Evolutionary conservation across 2,329 filamentous ascomycete genomes (phyloP).

Genomic region (Neospermospora avenae): DNA sequence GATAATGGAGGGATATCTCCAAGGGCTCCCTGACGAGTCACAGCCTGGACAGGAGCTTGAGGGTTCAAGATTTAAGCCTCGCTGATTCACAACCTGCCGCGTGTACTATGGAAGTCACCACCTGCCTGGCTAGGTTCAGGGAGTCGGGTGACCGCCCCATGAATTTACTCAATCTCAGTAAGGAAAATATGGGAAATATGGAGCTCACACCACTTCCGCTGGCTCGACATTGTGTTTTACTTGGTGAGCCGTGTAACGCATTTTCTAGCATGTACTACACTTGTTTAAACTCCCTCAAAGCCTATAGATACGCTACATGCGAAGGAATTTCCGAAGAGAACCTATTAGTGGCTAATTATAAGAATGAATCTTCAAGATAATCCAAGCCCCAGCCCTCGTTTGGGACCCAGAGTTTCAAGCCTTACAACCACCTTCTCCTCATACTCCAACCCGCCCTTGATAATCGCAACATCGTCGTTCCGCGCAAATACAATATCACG

Average conservation of each 20-base stretch:
- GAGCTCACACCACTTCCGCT: not conserved
- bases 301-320: not conserved
- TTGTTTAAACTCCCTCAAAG: not conserved
- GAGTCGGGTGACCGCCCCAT: not conserved
- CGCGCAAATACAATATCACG: constrained; percentile 31
- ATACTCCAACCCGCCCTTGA: constrained; percentile 32
- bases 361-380: constrained; percentile 4
- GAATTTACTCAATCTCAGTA: not conserved
- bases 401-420: constrained; percentile 3
- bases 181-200: not conserved
- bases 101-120: not conserved
- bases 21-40: not conserved
- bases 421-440: constrained; percentile 24
- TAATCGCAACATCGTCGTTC: constrained; percentile 29
- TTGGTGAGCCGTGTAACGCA: not conserved
- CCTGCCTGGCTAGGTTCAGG: not conserved
- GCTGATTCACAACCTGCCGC: not conserved
- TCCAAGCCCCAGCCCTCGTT: not conserved
- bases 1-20: too few relatives aligned
- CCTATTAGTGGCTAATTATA: not conserved
- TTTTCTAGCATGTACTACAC: not conserved
- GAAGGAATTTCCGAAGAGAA: not conserved
- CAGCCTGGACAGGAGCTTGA: not conserved
- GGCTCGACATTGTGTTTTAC: not conserved
- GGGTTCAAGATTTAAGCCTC: not conserved